Evolutionary conservation across 768 basidiomycete species (phyloP), one percentile per base, ranked within the genome.

Genomic region (Butyriboletus loyo): DNA sequence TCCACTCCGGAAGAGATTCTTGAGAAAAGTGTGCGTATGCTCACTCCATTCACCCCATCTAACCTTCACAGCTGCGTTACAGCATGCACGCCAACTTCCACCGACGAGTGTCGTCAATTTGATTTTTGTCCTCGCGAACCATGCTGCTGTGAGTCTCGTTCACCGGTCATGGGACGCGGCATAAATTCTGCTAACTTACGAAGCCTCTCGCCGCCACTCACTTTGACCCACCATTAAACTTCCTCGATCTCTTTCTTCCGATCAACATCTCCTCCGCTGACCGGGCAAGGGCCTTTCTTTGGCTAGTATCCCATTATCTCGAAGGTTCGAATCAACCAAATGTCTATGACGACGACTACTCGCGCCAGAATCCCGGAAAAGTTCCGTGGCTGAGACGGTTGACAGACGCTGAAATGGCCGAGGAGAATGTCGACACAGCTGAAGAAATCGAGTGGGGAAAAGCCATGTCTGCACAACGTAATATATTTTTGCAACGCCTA

Each of bases 61-160:
- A 55, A 54, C 36, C 46, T 42, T 49, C 30, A 55, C 25, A 50
- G 34, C 36, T n/a, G 7, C 6, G 35, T 17, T 25, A 1, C 60
- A 88, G 86, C 79, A 75, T 65, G 71, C 74, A 42, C 83, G 82
- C 28, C 73, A 79, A 51, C 75, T 77, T 24, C 93, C 93, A 42
- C 84, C 92, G 10, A 94, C 93, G 10, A 92, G 87, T 56, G 80
- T 94, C 19, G 87, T 91, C 49, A 92, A 94, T 66, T 75, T 93
- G 40, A 80, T 95, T 42, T 95, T 95, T 63, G 82, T 92, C 39
- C 77, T 95, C 41, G 80, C 87, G 27, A 87, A 84, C 60, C 87
- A 91, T 60, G 83, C 88, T 42, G 79, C 82, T 28, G 89, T 92
- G 71, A 66, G 82, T 77, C 30, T 44, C 31, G 22, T 41, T 21